Evolutionary conservation across 768 basidiomycete species (phyloP).

Genomic region (Solioccasus polychromus): DNA sequence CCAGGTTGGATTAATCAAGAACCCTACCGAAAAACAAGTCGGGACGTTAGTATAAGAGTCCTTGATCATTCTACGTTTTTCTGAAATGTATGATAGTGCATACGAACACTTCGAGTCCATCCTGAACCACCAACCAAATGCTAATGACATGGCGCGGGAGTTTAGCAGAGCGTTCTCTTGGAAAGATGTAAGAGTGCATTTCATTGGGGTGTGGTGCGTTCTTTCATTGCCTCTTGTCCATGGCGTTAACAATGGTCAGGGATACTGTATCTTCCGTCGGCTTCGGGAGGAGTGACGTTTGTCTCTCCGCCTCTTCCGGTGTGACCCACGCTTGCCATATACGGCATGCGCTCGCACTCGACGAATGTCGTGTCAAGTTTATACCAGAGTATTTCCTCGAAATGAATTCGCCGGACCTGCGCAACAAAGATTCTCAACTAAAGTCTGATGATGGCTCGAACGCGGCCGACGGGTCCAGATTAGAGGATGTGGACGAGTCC

Average conservation of each 20-base stretch:
- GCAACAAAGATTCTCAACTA: slow-evolving; percentile 25
- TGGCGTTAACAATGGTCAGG: slow-evolving; percentile 31
- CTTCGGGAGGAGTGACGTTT: slow-evolving; percentile 40
- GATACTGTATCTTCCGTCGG: slow-evolving; percentile 67
- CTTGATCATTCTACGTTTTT: neutral
- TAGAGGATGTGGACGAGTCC: neutral
- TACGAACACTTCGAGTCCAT: slow-evolving; percentile 17
- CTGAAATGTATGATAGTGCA: slow-evolving; percentile 5
- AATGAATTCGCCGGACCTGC: slow-evolving; percentile 21
- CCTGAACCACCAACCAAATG: slow-evolving; percentile 13
- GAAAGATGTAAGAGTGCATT: slow-evolving; percentile 44
- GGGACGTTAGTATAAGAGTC: slow-evolving; percentile 9
- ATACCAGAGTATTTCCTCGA: slow-evolving; percentile 38
- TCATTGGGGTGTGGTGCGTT: slow-evolving; percentile 49
- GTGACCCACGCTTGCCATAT: slow-evolving; percentile 54
- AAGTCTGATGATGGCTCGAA: neutral
- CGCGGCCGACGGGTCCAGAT: neutral
- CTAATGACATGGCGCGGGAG: slow-evolving; percentile 14
- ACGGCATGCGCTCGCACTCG: slow-evolving; percentile 61
- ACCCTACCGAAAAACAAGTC: slow-evolving; percentile 29
- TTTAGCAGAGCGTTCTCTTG: slow-evolving; percentile 46
- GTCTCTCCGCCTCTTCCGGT: slow-evolving; percentile 52
- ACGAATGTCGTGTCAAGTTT: slow-evolving; percentile 58
- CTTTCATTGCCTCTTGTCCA: neutral
- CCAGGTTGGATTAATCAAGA: slow-evolving; percentile 31